Base-by-base conservation (phyloP, 2,329 filamentous ascomycete species). In the Aureobasidium mangrovei region DNA sequence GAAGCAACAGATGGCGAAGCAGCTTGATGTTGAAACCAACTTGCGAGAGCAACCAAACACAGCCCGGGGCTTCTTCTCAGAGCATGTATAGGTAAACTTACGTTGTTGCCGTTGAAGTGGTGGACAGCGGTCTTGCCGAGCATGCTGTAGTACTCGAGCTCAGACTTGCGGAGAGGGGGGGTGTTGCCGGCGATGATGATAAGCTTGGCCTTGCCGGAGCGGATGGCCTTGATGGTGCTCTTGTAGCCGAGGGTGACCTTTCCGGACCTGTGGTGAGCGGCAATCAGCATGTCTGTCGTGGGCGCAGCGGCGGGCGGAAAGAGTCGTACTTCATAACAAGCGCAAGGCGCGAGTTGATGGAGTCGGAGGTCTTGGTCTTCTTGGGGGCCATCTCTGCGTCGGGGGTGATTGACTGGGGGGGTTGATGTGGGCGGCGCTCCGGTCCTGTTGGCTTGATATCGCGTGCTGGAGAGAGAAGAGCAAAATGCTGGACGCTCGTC, bases 91-190 rank as follows among this genome's bases (percentile, higher is more conserved):
- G 54, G 60, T 59, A 53, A 51, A 89, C 91, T 86, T 85, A 97
- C 91, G 84, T 97, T 97, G 85, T 94, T 95, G 70, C 93, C 93
- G 66, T 82, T 82, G 80, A 96, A 97, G 82, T 98, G 93, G 82
- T 97, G 91, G 69, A 97, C 91, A 63, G 86, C 84, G 68, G 86
- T 88, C 85, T 97, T 95, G 74, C 84, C 85, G 69, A 95, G 76
- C 88, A 93, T 93, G 73, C 82, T 82, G 80, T 91, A 90, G 79
- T 88, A 59, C 53, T 59, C 57, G 61, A 96, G 84, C 82, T 97
- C 91, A 69, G 83, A 88, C 86, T 97, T 98, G 76, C 91, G 85
- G 69, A 98, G 88, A 75, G 93, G 93, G 71, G 91, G 91, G 65
- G 91, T 95, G 83, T 98, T 97, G 77, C 88, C 90, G 66, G 85